Percentiles rank a stretch among this genome's conserved stretches.
Evolutionary conservation across 1,284 basidiomycete genomes (phyloP).

Genomic region (Pseudozyma sp.): DNA sequence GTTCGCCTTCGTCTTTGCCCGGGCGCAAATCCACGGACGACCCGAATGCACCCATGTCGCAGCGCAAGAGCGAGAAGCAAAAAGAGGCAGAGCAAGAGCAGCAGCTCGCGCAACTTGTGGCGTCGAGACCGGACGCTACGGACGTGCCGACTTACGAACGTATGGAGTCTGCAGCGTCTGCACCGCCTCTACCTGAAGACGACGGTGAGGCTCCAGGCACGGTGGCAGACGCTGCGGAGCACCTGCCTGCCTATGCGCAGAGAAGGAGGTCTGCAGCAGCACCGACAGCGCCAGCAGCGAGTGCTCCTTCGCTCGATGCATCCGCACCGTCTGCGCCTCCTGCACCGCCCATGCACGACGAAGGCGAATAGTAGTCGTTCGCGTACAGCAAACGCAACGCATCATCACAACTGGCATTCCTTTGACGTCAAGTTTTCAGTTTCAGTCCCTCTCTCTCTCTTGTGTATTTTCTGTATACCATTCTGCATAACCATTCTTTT

Average conservation of each 20-base stretch:
- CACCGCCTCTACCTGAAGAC: conserved; percentile 16
- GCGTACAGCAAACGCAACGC: background rate
- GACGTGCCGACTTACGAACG: conserved; percentile 39
- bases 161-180: conserved; percentile 1
- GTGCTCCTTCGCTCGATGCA: background rate
- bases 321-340: conserved; percentile 12
- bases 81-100: conserved; percentile 42
- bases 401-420: background rate
- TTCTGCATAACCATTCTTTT: background rate
- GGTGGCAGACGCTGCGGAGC: background rate
- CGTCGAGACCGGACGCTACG: conserved; percentile 22
- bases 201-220: background rate
- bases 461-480: conserved; percentile 37
- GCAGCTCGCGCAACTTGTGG: conserved; percentile 31
- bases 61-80: conserved; percentile 41
- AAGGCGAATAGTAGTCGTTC: conserved; percentile 1
- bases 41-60: background rate
- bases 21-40: conserved; percentile 2
- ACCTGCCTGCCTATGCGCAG: conserved; percentile 23
- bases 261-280: background rate
- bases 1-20: conserved; percentile 3
- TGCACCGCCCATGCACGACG: conserved; percentile 14
- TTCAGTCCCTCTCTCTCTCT: background rate
- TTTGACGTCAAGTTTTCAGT: background rate
- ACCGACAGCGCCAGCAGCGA: conserved; percentile 1